A percentile compares a stretch with the other conserved stretches of the same genome.
Conservation (phyloP, 768 basidiomycete genomes). For the Pulveroboletus sp. region DNA sequence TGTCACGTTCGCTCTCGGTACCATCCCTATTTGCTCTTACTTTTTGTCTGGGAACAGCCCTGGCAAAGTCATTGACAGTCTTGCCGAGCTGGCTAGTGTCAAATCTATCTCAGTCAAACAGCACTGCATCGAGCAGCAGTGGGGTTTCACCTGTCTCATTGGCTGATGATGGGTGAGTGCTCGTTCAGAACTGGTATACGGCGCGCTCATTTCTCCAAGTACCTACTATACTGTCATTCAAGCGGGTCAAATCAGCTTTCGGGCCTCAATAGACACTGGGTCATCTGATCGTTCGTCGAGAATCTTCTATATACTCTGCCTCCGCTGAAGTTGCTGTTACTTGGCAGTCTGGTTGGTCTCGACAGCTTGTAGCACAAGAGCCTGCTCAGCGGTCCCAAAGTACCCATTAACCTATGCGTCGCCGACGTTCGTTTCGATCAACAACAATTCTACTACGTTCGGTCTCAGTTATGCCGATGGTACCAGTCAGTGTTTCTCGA, state of each 20-base stretch:
- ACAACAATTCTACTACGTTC: constrained; percentile 58
- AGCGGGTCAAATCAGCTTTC: constrained; percentile 59
- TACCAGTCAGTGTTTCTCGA: constrained; percentile 46
- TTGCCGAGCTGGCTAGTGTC: constrained; percentile 12
- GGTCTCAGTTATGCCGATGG: constrained; percentile 60
- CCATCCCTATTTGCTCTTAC: constrained; percentile 5
- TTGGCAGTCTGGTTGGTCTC: constrained; percentile 67
- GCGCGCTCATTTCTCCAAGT: constrained; percentile 33
- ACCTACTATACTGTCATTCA: constrained; percentile 63
- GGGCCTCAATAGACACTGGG: constrained; percentile 69
- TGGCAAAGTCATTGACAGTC: not conserved
- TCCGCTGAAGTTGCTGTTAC: not conserved
- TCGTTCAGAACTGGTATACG: constrained; percentile 24
- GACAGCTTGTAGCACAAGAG: constrained; percentile 50
- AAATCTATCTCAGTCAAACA: constrained; percentile 10
- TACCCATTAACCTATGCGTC: constrained; percentile 68
- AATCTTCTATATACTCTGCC: not conserved
- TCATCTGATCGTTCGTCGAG: constrained; percentile 36
- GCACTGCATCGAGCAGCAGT: constrained; percentile 25
- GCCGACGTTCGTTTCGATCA: constrained; percentile 57
- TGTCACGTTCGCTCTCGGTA: constrained; percentile 16
- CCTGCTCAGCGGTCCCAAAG: constrained; percentile 56
- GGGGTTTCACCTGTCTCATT: constrained; percentile 44
- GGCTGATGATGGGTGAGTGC: constrained; percentile 45
- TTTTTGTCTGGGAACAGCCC: constrained; percentile 8